Conservation (phyloP, 2,329 filamentous ascomycete genomes). For the Parastagonospora avenae region DNA sequence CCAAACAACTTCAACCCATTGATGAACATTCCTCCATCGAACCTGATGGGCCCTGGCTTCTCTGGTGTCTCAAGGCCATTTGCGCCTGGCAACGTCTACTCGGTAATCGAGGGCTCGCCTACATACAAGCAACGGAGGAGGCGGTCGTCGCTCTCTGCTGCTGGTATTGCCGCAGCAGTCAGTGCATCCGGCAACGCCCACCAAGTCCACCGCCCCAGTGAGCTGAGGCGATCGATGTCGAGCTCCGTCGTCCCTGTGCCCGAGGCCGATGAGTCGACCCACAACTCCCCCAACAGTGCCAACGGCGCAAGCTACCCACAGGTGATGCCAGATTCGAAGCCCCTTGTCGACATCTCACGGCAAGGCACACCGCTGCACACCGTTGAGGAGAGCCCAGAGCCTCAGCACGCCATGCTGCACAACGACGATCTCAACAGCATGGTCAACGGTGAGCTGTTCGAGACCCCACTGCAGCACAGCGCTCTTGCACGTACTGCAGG, state of each 20-base stretch:
- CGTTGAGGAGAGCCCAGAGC: constrained; percentile 78
- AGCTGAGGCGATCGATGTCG: constrained; percentile 89
- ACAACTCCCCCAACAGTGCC: constrained; percentile 79
- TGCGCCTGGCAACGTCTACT: constrained; percentile 84
- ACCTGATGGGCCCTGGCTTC: constrained; percentile 80
- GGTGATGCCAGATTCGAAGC: constrained; percentile 74
- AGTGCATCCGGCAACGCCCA: constrained; percentile 61
- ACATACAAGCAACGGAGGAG: constrained; percentile 98
- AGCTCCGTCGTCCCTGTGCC: constrained; percentile 80
- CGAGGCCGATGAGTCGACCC: constrained; percentile 77
- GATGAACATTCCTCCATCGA: constrained; percentile 88
- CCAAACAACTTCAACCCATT: constrained; percentile 82
- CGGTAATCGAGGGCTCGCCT: constrained; percentile 94
- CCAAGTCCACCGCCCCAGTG: constrained; percentile 78
- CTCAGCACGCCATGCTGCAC: constrained; percentile 71
- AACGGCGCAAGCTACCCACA: constrained; percentile 62
- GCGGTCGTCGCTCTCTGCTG: constrained; percentile 89
- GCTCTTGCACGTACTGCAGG: constrained; percentile 64
- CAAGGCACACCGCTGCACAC: constrained; percentile 89
- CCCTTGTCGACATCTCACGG: constrained; percentile 77
- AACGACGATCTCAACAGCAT: constrained; percentile 68
- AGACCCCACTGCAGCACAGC: constrained; percentile 59
- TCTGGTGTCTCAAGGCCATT: constrained; percentile 69
- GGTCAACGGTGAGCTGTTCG: constrained; percentile 46
- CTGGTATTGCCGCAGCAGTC: constrained; percentile 74